Evolutionary conservation across 495 filamentous ascomycete species (phyloP).

Genomic region (Neohortaea acidophila): DNA sequence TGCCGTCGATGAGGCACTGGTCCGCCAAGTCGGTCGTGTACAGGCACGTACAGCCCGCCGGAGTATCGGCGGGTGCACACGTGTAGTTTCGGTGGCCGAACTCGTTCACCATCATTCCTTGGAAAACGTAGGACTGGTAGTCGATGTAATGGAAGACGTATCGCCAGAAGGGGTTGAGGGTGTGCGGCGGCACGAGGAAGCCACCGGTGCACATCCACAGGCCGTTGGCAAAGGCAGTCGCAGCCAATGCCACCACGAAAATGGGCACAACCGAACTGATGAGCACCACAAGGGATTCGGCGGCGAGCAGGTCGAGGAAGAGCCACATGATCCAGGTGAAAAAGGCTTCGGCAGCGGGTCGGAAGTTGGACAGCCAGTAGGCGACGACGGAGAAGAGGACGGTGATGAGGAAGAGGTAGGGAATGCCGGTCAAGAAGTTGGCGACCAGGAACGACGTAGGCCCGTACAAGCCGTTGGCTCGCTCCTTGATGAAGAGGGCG

Average conservation of each 20-base stretch:
- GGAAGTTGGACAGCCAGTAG: constrained; percentile 72
- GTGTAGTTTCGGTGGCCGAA: constrained; percentile 46
- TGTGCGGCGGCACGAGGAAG: constrained; percentile 55
- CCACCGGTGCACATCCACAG: constrained; percentile 76
- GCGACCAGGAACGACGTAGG: constrained; percentile 53
- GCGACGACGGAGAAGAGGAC: constrained; percentile 56
- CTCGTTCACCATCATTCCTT: constrained; percentile 85
- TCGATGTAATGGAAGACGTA: constrained; percentile 79
- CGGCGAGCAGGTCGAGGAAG: constrained; percentile 68
- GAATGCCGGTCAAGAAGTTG: constrained; percentile 69
- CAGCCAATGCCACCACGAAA: constrained; percentile 61
- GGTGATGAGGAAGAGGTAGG: constrained; percentile 62
- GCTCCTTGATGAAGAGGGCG: constrained; percentile 56
- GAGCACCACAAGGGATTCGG: constrained; percentile 66
- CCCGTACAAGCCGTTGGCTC: constrained; percentile 67
- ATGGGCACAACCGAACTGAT: constrained; percentile 55
- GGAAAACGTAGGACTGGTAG: constrained; percentile 69
- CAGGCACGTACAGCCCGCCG: constrained; percentile 47
- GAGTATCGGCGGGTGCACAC: constrained; percentile 28
- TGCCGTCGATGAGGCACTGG: constrained; percentile 52
- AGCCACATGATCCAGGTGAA: constrained; percentile 75
- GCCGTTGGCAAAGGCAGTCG: constrained; percentile 68
- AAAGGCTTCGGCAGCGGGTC: constrained; percentile 47
- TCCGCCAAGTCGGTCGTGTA: constrained; percentile 45
- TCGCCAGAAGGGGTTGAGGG: constrained; percentile 67